phyloP scores from a whole-genome alignment of 768 basidiomycete species.

The Pisolithus marmoratus region DNA sequence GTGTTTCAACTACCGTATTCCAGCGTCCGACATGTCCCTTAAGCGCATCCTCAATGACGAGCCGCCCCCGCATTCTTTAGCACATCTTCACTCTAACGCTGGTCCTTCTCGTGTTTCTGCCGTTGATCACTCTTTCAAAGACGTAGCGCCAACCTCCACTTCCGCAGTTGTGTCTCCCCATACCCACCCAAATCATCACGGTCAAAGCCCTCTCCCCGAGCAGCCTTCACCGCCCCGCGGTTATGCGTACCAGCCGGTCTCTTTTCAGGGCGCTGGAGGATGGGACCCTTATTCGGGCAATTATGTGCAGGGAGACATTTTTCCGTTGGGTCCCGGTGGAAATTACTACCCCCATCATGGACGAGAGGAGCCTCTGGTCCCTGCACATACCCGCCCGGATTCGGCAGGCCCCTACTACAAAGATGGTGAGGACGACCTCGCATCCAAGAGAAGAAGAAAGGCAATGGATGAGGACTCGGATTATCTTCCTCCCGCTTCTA shows the following conservation, averaged over 20 bases:
- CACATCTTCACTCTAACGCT: constrained; percentile 23
- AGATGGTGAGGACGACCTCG: constrained; percentile 26
- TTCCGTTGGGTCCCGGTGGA: constrained; percentile 33
- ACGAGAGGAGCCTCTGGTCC: constrained; percentile 6
- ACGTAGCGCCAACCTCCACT: constrained; percentile 18
- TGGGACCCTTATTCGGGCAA: constrained; percentile 36
- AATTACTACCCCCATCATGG: constrained; percentile 31
- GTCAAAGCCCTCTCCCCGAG: constrained; percentile 22
- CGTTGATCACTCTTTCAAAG: constrained; percentile 16
- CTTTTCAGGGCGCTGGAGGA: constrained; percentile 34
- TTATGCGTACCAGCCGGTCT: constrained; percentile 32
- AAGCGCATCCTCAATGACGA: constrained; percentile 78
- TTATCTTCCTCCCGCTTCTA: constrained; percentile 42
- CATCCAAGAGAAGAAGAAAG: constrained; percentile 47
- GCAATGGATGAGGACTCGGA: constrained; percentile 45
- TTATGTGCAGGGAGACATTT: constrained; percentile 33
- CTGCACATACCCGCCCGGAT: constrained; percentile 15
- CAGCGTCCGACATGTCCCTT: constrained; percentile 54
- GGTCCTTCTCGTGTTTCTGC: constrained; percentile 14
- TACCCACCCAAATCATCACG: constrained; percentile 22
- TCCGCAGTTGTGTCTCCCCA: constrained; percentile 17
- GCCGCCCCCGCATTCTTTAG: constrained; percentile 34
- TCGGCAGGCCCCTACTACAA: constrained; percentile 24
- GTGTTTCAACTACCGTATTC: constrained; percentile 9
- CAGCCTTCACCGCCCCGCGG: constrained; percentile 29